Conservation (phyloP, 441 rosid species). For the Bruguiera hainesii region DNA sequence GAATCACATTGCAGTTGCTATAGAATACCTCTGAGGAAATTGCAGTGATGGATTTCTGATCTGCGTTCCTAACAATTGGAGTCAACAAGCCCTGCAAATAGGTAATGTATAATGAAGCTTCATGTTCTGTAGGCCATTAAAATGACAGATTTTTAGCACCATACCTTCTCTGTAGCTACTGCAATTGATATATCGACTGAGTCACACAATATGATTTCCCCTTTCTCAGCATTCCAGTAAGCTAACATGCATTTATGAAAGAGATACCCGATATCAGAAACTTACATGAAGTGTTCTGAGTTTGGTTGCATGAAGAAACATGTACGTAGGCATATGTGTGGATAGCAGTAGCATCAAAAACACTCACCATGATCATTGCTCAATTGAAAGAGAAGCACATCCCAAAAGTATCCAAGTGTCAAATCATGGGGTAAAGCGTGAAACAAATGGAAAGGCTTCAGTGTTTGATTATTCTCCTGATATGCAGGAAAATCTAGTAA, state of each 20-base stretch:
- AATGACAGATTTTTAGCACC: slow-evolving; percentile 15
- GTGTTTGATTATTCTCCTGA: neutral
- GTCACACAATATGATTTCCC: slow-evolving; percentile 59
- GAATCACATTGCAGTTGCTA: slow-evolving; percentile 7
- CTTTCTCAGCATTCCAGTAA: slow-evolving; percentile 79
- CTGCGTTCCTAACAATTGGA: slow-evolving; percentile 86
- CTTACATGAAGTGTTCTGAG: neutral
- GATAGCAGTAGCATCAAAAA: neutral
- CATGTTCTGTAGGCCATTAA: slow-evolving; percentile 10
- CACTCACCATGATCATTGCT: neutral
- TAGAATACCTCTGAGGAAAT: slow-evolving; percentile 75
- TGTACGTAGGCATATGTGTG: neutral
- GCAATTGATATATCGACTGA: slow-evolving; percentile 92
- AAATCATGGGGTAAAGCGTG: neutral
- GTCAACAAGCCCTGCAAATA: slow-evolving; percentile 90
- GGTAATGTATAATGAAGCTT: slow-evolving; percentile 28
- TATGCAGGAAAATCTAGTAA: neutral
- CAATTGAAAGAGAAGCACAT: neutral
- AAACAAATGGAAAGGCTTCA: neutral
- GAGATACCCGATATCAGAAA: slow-evolving; percentile 24
- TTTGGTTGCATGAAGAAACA: neutral
- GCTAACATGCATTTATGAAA: slow-evolving; percentile 48
- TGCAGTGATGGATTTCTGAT: slow-evolving; percentile 85
- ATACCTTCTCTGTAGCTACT: slow-evolving; percentile 97
- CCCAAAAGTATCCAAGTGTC: slow-evolving; percentile 6